phyloP scores from a whole-genome alignment of 768 basidiomycete species.

The Termitomyces sp. region DNA sequence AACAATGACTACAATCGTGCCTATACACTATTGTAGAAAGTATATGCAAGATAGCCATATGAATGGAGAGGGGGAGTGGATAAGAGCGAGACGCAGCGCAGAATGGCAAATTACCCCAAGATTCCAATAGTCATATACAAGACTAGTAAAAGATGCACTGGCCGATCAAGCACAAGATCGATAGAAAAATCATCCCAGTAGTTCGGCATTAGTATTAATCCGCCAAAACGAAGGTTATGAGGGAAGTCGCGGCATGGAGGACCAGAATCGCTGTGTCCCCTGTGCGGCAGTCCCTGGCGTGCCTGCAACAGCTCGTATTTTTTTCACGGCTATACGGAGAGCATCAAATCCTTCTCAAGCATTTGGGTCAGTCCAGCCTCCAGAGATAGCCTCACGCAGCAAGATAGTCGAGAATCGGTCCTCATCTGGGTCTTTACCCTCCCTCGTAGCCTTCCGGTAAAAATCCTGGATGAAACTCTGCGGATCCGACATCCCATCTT shows the following conservation, averaged over 20 bases:
- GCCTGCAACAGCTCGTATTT: neutral
- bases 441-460: slow-evolving; percentile 18
- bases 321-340: neutral
- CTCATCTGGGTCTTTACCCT: slow-evolving; percentile 24
- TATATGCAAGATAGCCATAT: neutral
- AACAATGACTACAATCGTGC: neutral
- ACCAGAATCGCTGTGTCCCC: neutral
- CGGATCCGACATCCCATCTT: slow-evolving; percentile 24
- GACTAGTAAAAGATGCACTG: neutral
- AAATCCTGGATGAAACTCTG: slow-evolving; percentile 25
- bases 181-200: too few species aligned
- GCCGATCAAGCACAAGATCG: neutral
- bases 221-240: neutral
- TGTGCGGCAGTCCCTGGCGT: neutral
- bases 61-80: neutral
- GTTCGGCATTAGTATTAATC: neutral
- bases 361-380: slow-evolving; percentile 22
- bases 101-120: neutral
- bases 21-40: neutral
- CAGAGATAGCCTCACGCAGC: slow-evolving; percentile 26
- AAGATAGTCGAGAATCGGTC: slow-evolving; percentile 20
- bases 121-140: neutral
- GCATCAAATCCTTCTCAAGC: neutral
- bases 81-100: neutral
- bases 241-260: neutral